Percentiles rank a stretch among this genome's conserved stretches.
Evolutionary conservation across 768 basidiomycete genomes (phyloP).

Genomic region (Cyclocybe cylindracea): DNA sequence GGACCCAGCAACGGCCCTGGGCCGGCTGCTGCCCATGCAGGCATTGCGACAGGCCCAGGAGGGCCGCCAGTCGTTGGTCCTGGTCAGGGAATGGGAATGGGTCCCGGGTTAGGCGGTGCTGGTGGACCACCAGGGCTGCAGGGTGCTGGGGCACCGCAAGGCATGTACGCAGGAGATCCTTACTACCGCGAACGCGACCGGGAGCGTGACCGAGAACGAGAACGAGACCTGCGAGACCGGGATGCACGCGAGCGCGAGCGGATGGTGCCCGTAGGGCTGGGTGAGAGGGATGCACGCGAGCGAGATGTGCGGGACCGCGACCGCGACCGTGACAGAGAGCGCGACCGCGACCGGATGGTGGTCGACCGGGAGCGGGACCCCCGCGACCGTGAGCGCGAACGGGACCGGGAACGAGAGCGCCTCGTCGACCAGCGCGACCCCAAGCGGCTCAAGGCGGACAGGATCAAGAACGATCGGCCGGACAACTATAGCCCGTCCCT

Average conservation of each 20-base stretch:
- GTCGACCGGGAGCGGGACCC: conserved; percentile 26
- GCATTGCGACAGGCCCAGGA: conserved; percentile 16
- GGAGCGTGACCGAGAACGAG: conserved; percentile 18
- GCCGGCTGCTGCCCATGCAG: conserved; percentile 11
- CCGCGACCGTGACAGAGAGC: conserved; percentile 20
- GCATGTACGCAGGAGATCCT: conserved; percentile 17
- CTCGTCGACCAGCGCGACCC: conserved; percentile 51
- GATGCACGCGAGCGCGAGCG: conserved; percentile 15
- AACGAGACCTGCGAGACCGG: conserved; percentile 14
- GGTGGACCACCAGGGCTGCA: conserved; percentile 14
- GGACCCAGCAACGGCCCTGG: conserved; percentile 8
- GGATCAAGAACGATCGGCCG: conserved; percentile 38
- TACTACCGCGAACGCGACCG: conserved; percentile 15
- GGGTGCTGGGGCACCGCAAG: conserved; percentile 8
- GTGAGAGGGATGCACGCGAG: conserved; percentile 12
- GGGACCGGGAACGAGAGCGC: conserved; percentile 37
- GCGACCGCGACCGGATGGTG: conserved; percentile 6
- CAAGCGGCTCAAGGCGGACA: conserved; percentile 56
- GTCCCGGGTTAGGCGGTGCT: conserved; percentile 15
- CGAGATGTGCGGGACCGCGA: conserved; percentile 21
- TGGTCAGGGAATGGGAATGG: conserved; percentile 9
- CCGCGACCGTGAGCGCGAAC: conserved; percentile 21
- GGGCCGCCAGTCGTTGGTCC: conserved; percentile 19
- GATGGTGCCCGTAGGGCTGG: conserved; percentile 2
- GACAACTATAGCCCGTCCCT: conserved; percentile 42